Base-by-base conservation (phyloP, 164 flowering plant genomes). In the Dillenia turbinata region DNA sequence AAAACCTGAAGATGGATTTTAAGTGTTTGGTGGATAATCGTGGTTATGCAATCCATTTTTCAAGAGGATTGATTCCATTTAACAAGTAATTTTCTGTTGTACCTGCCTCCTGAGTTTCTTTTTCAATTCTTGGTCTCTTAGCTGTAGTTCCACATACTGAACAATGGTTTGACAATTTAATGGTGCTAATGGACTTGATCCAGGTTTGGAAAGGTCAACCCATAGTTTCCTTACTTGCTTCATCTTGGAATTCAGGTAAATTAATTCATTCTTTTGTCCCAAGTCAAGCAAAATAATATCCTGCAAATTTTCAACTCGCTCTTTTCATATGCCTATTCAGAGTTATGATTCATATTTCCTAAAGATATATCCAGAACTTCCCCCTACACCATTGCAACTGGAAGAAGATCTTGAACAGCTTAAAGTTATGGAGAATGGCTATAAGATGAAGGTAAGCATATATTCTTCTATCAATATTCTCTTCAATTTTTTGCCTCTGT, bases 331-430 rank as follows among this genome's bases (percentile, higher is more conserved):
- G 17, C n/a, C 22, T 40, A 14, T 43, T 40, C 87, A 91, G 99
- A 86, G 96, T 78, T 91, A 75, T 66, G 97, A 89, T 77, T 33
- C 96, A 43, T 77, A 85, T 68, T 94, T 94, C 71, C 74, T 94
- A n/a, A 85, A 74, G 65, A 78, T 85, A 73, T 94, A 91, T 73
- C 82, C 97, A 33, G 81, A 82, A 72, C 94, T 91, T 69, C 75
- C 84, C 11, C 80, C 97, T 53, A 94, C 99, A 15, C 96, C 92
- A 13, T 66, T 94, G 74, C 99, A 94, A 73, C 89, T 89, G 16
- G 97, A 94, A 78, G 99, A 91, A 82, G 97, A 94, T 74, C 75
- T 94, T 44, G 97, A 94, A 69, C 99, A 94, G 66, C 94, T 94
- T 43, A 94, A 94, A 81, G 97, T 89, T 65, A 91, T 94, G 66